Evolutionary conservation across 768 basidiomycete genomes (phyloP), one percentile per base, ranked within the genome.

Genomic region (Auricularia auricula-judae): DNA sequence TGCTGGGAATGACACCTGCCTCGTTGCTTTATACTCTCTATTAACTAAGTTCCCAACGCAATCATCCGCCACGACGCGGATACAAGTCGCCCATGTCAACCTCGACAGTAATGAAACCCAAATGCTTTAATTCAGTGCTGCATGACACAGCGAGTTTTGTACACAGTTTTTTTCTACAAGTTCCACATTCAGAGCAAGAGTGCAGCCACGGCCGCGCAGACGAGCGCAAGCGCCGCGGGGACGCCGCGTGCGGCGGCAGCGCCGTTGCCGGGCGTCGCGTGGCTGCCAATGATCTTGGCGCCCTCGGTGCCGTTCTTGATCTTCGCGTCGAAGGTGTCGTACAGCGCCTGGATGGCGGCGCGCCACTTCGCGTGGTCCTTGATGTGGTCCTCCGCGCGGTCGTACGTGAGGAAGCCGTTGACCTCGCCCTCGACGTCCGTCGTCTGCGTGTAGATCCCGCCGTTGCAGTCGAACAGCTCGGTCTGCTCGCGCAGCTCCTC

Each of bases 361-460:
- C 33, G 23, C 56, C 56, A 59, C 56, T 59, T 59, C 29, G 23
- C 56, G 11, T 23, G 23, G 29, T 59, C 53, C 39, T 42, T 4
- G 29, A 34, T 35, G 34, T 59, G 56, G 56, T 59, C 56, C 29
- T n/a, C 56, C 12, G 56, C 56, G 34, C 56, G 56, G 56, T 59
- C 56, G 34, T 59, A 59, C 23, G 56, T 59, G 23, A 59, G 23
- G 56, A 59, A 59, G 34, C 56, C 56, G 56, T 59, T 59, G 7
- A 59, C 56, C 29, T 59, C 56, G 56, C 56, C 56, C 56, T 59
- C 56, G 23, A 59, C 56, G 56, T 59, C 56, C 56, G 56, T 59
- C 56, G 56, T 59, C 56, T 59, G 56, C 29, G 56, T 59, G 56
- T 59, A 59, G 56, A 59, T 23, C 11, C 56, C 56, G 34, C 56